Evolutionary conservation across 2,329 filamentous ascomycete genomes (phyloP), one percentile per base, ranked within the genome.

Genomic region (Paraphaeosphaeria sporulosa): DNA sequence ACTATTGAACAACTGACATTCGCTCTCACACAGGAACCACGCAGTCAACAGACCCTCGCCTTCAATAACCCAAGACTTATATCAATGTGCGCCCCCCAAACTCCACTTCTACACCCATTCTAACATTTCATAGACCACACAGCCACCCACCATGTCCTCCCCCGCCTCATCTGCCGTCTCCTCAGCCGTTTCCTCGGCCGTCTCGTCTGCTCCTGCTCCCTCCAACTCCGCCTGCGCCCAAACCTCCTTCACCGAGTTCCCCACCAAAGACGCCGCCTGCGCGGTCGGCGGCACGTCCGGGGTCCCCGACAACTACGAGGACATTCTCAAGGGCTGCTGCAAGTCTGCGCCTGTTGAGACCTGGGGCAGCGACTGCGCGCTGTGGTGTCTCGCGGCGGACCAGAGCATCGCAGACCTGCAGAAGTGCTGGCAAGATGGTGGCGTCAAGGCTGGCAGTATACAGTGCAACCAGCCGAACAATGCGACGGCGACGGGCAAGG

Each of bases 301-400:
- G 38, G 50, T 76, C 12, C 67, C 71, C 8, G 61, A 59, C 53
- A 74, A 71, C 62, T 71, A 71, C 21, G 60, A 62, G 42, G 58
- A 65, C 27, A 63, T 66, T 21, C 65, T 76, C 43, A 61, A 66
- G 10, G 56, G 60, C 46, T 76, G 74, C 70, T 76, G 74, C 71
- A 74, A 74, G 43, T 60, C 62, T 36, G 72, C 71, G 8, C 68
- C 72, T 7, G 73, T 76, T 48, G 67, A 74, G 51, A 57, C 61
- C 2, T 76, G 63, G 59, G 73, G 70, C 42, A 66, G 65, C 56
- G 60, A 66, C 32, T 76, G 74, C 61, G 72, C 70, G 15, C 64
- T 67, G 54, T 76, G 71, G 60, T 76, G 74, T 52, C 65, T 76
- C 2, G 63, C 67, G 9, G 59, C 68, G 15, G 65, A 68, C 34